Base-by-base conservation (phyloP, 2,329 filamentous ascomycete genomes). In the Beauveria caledonica region DNA sequence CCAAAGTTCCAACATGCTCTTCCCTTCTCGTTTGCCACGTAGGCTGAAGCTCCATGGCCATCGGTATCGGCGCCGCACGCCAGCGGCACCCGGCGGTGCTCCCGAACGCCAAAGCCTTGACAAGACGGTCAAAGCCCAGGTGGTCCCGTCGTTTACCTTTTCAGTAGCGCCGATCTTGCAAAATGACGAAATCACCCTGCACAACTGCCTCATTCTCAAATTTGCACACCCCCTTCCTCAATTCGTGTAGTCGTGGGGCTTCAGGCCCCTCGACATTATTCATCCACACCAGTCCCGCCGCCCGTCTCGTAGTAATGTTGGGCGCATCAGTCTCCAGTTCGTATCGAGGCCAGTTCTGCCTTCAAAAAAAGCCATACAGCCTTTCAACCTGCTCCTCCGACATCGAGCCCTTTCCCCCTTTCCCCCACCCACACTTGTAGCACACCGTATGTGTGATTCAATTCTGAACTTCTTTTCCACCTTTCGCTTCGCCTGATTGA, bases 121-220 rank as follows among this genome's bases (percentile, higher is more conserved):
- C 46, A 19, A 52, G 19, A 21, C n/a, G n/a, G 53, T 39, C 46
- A 53, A 51, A 42, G 21, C 56, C 39, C 27, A 19, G n/a, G 21
- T 23, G 8, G 36, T 19, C 39, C 52, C 23, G 39, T 39, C 45
- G 5, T 56, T 51, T 58, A 29, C 19, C 51, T 42, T 27, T 51
- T 19, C 39, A 19, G 60, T 58, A 54, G 53, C 60, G 60, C 55
- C 53, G 55, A 59, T 58, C 55, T 55, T 62, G 36, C 33, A 40
- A 23, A 46, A 62, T 62, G 60, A 55, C 60, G 60, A 62, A 62
- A 62, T 62, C 40, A 10, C 56, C 55, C 44, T 49, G 55, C 42
- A 50, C 49, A 50, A 55, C 55, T 55, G 44, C 60, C 60, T 62
- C 60, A 59, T 62, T 29, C 19, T 56, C 49, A 44, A 54, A 48